Base-by-base conservation (phyloP, 768 basidiomycete species). In the Amanita pallidorosea region DNA sequence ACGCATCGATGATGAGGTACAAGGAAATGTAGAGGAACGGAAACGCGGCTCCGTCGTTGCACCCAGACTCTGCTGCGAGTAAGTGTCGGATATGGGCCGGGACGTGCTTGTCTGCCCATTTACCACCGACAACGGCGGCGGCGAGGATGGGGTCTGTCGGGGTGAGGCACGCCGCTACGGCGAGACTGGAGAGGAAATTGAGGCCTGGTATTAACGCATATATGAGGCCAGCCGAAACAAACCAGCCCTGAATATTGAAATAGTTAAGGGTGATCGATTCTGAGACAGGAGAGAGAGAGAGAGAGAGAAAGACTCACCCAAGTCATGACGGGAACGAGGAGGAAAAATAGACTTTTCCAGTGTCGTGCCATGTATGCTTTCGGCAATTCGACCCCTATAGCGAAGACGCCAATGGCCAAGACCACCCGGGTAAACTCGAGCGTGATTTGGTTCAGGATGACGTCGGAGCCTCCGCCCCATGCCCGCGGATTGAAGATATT, bases 71-170 rank as follows among this genome's bases (percentile, higher is more conserved):
- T 5, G 80, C 81, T 1, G 81, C 80, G 4, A 78, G 61, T 1
- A 79, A 67, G 56, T 79, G 76, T 29, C 76, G 81, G 37, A 91
- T 70, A 61, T 91, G 88, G 1, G 85, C 81, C 1, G 88, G 89
- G 20, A 98, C 95, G 60, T 97, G 95, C 63, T 97, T 96, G 65
- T 97, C 88, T 2, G 96, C 96, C 69, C 91, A 99, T 70, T 89
- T 94, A 29, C 95, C 95, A 60, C 95, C 95, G 9, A 90, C 80
- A 31, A 90, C 92, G 7, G 92, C 89, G 15, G 91, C 87, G 0
- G 92, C 92, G 46, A 96, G 77, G 62, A 93, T 93, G 36, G 91
- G 92, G 66, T 96, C 92, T 29, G 96, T 99, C 1, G 91, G 91
- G 0, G 93, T 95, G 33, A 94, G 79, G 64, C 89, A 92, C 0